These are phyloP conservation scores for Dryas alaskensis DNA, from an alignment of 306 rosid species.

Conservation along the genomic window DNA sequence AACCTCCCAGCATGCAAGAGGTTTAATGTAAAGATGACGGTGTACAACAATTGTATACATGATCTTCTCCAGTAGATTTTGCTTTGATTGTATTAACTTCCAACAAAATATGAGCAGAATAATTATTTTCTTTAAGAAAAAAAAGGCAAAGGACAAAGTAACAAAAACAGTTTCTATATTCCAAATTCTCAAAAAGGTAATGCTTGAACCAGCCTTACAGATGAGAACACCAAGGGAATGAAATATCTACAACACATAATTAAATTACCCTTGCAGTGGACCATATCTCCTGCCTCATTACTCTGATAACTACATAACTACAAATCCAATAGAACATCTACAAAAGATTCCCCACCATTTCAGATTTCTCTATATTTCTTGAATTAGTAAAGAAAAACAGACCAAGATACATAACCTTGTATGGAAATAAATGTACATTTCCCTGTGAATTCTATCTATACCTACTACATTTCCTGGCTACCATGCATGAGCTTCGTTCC, in stretches of 20 bases:
- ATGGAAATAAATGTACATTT: constrained; percentile 20
- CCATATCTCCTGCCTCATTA: neutral
- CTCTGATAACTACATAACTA: neutral
- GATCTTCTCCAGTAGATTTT: too few species aligned
- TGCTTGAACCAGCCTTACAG: too few species aligned
- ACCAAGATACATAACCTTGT: constrained; percentile 2
- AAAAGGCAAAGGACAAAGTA: too few species aligned
- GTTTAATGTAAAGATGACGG: too few species aligned
- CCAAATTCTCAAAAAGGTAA: too few species aligned
- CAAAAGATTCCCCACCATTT: neutral
- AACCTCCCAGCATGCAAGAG: too few species aligned
- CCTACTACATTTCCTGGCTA: constrained; percentile 16
- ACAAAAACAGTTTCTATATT: too few species aligned
- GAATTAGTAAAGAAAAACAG: constrained; percentile 1
- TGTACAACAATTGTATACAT: too few species aligned
- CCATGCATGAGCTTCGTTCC: neutral
- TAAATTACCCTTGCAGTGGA: too few species aligned
- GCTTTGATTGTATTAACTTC: too few species aligned
- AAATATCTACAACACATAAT: neutral
- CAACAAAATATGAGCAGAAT: too few species aligned
- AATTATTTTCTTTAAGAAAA: too few species aligned
- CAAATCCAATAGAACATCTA: neutral
- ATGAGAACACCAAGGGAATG: neutral
- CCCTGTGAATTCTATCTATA: constrained; percentile 15
- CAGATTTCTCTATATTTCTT: constrained; percentile 12